A percentile compares a stretch with the other conserved stretches of the same genome.
phyloP scores from a whole-genome alignment of 352 stramenopile genomes.

The Globisporangium cystogenes region DNA sequence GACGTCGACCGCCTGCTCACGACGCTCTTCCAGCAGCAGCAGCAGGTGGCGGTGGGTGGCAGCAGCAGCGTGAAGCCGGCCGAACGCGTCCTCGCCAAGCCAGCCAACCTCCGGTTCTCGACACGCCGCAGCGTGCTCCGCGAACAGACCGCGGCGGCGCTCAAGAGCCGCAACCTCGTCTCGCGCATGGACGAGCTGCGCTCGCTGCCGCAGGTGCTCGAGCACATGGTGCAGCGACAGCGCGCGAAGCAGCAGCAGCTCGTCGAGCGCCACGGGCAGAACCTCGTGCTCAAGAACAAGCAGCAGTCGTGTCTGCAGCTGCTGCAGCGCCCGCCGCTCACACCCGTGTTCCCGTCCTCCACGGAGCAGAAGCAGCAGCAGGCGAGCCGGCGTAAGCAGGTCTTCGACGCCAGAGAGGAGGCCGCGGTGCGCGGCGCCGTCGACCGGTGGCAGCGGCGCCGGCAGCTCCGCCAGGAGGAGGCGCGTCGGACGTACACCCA shows the following conservation, averaged over 20 bases:
- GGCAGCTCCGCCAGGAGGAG: constrained; percentile 25
- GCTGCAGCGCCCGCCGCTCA: constrained; percentile 42
- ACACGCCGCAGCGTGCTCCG: constrained; percentile 42
- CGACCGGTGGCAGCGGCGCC: constrained; percentile 48
- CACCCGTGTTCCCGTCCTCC: constrained; percentile 47
- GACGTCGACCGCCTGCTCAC: constrained; percentile 36
- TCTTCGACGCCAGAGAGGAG: constrained; percentile 39
- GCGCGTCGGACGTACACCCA: constrained; percentile 31
- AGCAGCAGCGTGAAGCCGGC: neutral
- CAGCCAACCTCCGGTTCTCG: constrained; percentile 16
- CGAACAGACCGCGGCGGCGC: constrained; percentile 40
- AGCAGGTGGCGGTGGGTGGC: no score
- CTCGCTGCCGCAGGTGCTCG: constrained; percentile 39
- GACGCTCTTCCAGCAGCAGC: constrained; percentile 28
- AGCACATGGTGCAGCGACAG: constrained; percentile 34
- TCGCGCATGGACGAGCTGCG: constrained; percentile 53
- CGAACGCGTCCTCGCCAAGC: constrained; percentile 5
- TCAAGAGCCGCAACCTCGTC: constrained; percentile 46
- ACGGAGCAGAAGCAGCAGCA: constrained; percentile 46
- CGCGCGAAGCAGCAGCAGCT: constrained; percentile 31
- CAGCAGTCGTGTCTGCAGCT: constrained; percentile 22
- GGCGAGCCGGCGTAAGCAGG: constrained; percentile 44
- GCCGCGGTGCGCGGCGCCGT: constrained; percentile 25
- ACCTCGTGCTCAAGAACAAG: constrained; percentile 52
- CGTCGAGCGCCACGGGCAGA: constrained; percentile 33